Evolutionary conservation across 441 rosid species (phyloP), one percentile per base, ranked within the genome.

Genomic region (Isatis lusitanica): DNA sequence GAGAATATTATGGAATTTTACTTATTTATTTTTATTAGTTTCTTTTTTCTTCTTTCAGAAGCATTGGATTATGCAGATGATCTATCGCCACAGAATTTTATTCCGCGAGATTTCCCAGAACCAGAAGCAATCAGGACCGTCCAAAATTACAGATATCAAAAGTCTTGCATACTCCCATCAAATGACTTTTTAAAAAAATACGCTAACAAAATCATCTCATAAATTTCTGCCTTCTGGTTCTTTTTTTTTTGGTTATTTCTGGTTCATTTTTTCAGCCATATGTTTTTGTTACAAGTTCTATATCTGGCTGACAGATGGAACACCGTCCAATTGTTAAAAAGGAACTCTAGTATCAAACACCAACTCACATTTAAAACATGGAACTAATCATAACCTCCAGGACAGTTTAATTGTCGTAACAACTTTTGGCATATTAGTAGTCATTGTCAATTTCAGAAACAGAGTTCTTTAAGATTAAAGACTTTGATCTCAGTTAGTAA

Each of bases 51-150:
- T 7, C 8, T 7, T 7, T 33, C 9, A 53, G 33, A 63, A 11
- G 15, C 47, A 33, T 48, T 59, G 35, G 51, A 44, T 61, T 62
- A 42, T 18, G 57, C 56, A 43, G 38, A 38, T 61, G 48, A 68
- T 56, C 24, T 18, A 48, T 59, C 62, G 67, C 80, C 80, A 70
- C 76, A 70, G 57, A 63, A 17, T 47, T 42, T 63, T 9, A 30
- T 62, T 16, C 74, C 65, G 68, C 74, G 59, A 61, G 69, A 75
- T 62, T 75, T 53, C 6, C 6, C 58, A 9, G 38, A 0, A 1
- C 12, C 39, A 15, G 0, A 50, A 39, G 4, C 39, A 52, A 68
- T 75, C 65, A 0, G 4, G 13, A 5, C 11, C 70, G 59, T 69
- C 70, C 74, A 69, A 16, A 12, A 42, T 21, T 46, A 9, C 70